Conservation (phyloP, 345 rosid genomes). For the Mangifera indica region DNA sequence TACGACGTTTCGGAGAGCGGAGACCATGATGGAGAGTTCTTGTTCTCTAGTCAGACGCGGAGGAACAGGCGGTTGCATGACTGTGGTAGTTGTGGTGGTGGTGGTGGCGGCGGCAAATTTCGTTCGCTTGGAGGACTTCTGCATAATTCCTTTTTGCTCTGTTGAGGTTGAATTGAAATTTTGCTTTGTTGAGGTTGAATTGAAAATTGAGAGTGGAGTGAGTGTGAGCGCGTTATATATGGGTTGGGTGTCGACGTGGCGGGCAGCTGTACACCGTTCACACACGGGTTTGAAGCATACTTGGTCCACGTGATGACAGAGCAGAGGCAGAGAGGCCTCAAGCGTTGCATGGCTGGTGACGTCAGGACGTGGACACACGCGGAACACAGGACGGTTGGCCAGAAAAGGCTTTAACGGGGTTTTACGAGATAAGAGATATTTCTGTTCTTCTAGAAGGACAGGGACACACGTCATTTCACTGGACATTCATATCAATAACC, state of each 20-base stretch:
- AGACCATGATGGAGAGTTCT: constrained; percentile 65
- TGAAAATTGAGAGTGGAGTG: neutral
- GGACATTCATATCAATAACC: too few relatives aligned
- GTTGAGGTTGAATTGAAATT: neutral
- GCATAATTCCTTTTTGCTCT: constrained; percentile 23
- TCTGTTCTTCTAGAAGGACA: too few relatives aligned
- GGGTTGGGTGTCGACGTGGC: neutral
- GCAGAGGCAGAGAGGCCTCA: neutral
- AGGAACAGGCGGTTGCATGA: neutral
- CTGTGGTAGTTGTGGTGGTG: neutral
- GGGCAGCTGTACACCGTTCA: constrained; percentile 22
- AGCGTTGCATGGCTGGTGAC: constrained; percentile 7
- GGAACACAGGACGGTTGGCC: neutral
- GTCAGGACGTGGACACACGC: neutral
- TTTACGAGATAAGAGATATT: too few relatives aligned
- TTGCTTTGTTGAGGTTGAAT: neutral
- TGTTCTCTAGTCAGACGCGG: constrained; percentile 50
- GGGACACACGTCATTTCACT: too few relatives aligned
- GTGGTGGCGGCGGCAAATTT: constrained; percentile 20
- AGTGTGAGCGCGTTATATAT: constrained; percentile 24
- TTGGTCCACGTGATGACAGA: neutral
- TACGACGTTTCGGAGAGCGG: constrained; percentile 41
- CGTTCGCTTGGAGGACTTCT: constrained; percentile 31
- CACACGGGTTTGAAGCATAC: constrained; percentile 22
- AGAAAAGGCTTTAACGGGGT: neutral